These are phyloP conservation scores for Penicillium diatomitis DNA, from an alignment of 495 filamentous ascomycete genomes.

Conservation along the genomic window DNA sequence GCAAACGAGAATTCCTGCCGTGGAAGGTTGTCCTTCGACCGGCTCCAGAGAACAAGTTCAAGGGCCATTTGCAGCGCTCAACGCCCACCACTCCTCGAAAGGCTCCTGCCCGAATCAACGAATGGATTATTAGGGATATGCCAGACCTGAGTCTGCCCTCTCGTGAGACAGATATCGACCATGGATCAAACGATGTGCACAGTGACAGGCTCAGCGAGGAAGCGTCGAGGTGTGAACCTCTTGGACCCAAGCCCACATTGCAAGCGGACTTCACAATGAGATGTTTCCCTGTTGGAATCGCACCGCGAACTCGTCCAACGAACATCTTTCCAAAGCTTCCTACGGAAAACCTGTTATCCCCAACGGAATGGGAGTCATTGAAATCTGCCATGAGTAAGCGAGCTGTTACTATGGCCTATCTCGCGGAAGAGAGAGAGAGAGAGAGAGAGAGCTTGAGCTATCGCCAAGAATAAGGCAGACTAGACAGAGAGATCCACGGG, in stretches of 20 bases:
- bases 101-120: neutral
- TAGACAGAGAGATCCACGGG: too few relatives aligned
- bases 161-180: too few relatives aligned
- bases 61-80: neutral
- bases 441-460: neutral
- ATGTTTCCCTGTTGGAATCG: conserved; percentile 2
- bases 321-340: conserved; percentile 3
- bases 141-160: neutral
- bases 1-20: neutral
- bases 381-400: neutral
- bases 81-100: neutral
- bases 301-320: conserved; percentile 3
- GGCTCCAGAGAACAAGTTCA: neutral
- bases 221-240: neutral
- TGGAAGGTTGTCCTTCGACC: conserved; percentile 2
- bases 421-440: too few relatives aligned
- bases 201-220: too few relatives aligned
- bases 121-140: neutral
- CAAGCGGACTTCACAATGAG: neutral
- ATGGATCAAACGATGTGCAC: too few relatives aligned
- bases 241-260: neutral
- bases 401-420: conserved; percentile 1
- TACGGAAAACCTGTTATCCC: neutral
- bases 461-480: too few relatives aligned
- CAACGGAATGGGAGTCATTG: neutral